phyloP scores from a whole-genome alignment of 805 yeast genomes.

The Kazachstania psychrophila region DNA sequence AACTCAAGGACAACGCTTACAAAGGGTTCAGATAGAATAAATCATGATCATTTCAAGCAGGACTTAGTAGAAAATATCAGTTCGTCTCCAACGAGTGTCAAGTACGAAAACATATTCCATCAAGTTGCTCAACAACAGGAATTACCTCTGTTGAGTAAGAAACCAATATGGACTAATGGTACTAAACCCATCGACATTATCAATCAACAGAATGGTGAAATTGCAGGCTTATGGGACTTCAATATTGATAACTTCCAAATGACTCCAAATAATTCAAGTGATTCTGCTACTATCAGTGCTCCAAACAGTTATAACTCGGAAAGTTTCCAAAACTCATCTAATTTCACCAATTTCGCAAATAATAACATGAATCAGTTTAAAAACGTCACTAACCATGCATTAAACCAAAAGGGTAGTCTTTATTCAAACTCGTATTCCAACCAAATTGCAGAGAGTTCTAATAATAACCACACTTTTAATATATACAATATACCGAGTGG shows the following conservation, averaged over 20 bases:
- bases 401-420: background rate
- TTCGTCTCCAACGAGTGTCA: background rate
- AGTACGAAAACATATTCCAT: constrained; percentile 6
- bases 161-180: background rate
- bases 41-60: background rate
- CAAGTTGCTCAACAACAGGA: constrained; percentile 1
- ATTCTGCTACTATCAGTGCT: constrained; percentile 31
- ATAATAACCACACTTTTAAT: constrained; percentile 1
- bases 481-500: constrained; percentile 3
- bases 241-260: constrained; percentile 31
- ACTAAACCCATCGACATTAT: constrained; percentile 24
- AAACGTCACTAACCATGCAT: background rate
- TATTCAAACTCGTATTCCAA: background rate
- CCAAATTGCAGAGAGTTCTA: background rate
- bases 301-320: constrained; percentile 29
- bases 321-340: constrained; percentile 4
- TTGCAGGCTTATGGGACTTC: constrained; percentile 34
- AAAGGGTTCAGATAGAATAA: background rate
- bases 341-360: background rate
- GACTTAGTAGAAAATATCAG: background rate
- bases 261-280: constrained; percentile 28
- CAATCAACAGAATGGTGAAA: constrained; percentile 31
- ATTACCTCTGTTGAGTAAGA: background rate
- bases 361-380: background rate
- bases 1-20: background rate